phyloP scores from a whole-genome alignment of 768 basidiomycete species.

The Amanita muscaria region DNA sequence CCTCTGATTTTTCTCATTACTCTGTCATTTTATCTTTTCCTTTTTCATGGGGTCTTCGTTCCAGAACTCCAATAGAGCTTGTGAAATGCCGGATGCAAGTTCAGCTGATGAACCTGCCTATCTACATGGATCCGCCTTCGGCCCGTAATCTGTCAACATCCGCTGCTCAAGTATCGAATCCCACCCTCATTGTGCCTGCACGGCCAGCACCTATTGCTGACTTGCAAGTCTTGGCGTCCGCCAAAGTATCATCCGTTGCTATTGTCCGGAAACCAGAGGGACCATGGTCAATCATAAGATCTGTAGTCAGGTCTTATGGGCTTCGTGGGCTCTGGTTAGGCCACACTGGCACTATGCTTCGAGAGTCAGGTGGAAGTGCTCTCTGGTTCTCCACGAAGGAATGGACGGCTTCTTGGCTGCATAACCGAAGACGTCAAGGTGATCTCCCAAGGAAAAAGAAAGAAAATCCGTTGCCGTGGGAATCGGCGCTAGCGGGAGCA shows the following conservation, averaged over 20 bases:
- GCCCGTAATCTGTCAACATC: conserved; percentile 15
- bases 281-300: conserved; percentile 56
- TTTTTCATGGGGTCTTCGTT: conserved; percentile 3
- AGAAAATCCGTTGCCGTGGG: conserved; percentile 52
- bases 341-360: conserved; percentile 86
- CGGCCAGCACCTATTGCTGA: conserved; percentile 11
- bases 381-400: conserved; percentile 94
- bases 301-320: conserved; percentile 59
- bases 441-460: conserved; percentile 21
- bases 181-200: conserved; percentile 8
- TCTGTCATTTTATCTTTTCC: conserved; percentile 2
- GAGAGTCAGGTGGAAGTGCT: conserved; percentile 85
- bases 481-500: conserved; percentile 82
- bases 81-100: conserved; percentile 99
- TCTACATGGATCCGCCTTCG: conserved; percentile 12
- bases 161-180: conserved; percentile 6
- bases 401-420: conserved; percentile 52
- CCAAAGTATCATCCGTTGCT: conserved; percentile 11
- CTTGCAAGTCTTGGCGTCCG: conserved; percentile 12
- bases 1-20: neutral
- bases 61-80: conserved; percentile 86
- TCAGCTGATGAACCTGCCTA: conserved; percentile 56
- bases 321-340: conserved; percentile 92
- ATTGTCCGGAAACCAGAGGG: conserved; percentile 45
- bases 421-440: conserved; percentile 35